Conservation (phyloP, 495 filamentous ascomycete genomes). For the Talaromyces proteolyticus region DNA sequence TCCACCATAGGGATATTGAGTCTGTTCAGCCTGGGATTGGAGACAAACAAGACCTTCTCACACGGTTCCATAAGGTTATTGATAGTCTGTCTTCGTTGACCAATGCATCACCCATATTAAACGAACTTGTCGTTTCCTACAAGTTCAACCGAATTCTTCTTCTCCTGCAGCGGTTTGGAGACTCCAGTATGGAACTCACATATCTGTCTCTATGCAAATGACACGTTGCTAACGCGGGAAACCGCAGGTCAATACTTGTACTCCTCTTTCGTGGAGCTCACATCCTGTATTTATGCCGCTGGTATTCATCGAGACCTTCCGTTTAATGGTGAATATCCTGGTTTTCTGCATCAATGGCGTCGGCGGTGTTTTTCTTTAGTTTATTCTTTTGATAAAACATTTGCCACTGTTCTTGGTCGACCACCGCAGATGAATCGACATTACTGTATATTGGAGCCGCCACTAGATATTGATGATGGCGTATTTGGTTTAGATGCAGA, state of each 20-base stretch:
- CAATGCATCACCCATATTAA: constrained; percentile 23
- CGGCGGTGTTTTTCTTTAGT: constrained; percentile 34
- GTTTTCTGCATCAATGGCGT: constrained; percentile 31
- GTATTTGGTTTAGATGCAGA: constrained; percentile 24
- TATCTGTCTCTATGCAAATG: not conserved
- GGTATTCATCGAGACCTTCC: constrained; percentile 9
- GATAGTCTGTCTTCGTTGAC: constrained; percentile 24
- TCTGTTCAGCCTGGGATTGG: constrained; percentile 3
- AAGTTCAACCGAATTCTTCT: constrained; percentile 9
- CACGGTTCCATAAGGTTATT: constrained; percentile 16
- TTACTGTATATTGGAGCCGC: constrained; percentile 39
- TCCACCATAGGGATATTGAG: constrained; percentile 5
- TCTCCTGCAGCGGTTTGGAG: constrained; percentile 2
- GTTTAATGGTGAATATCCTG: constrained; percentile 1
- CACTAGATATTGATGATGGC: constrained; percentile 39
- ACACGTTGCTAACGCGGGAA: not conserved
- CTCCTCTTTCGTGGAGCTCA: constrained; percentile 15
- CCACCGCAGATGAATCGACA: constrained; percentile 36
- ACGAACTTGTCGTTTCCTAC: constrained; percentile 26
- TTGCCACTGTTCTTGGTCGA: constrained; percentile 36
- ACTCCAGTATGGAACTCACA: constrained; percentile 5
- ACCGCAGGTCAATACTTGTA: constrained; percentile 26
- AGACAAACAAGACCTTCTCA: constrained; percentile 9
- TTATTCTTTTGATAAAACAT: constrained; percentile 32
- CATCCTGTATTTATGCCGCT: constrained; percentile 6